These are phyloP conservation scores for Haemoproteus tartakovskyi DNA, from an alignment of 169 alveolate genomes.

Conservation along the genomic window DNA sequence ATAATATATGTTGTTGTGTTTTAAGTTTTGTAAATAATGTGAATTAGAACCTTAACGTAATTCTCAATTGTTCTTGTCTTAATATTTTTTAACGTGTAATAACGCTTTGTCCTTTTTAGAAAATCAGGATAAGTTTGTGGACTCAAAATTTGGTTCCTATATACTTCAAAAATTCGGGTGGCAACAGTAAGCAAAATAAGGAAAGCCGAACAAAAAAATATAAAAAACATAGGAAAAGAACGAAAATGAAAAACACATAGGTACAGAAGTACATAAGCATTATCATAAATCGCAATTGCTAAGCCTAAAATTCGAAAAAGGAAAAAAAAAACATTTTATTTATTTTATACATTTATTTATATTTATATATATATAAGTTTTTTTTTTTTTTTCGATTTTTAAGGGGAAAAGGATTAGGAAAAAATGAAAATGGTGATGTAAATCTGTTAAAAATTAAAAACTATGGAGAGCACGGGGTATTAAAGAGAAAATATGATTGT, in stretches of 20 bases:
- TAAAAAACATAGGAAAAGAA: too few relatives aligned
- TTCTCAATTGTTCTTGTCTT: neutral
- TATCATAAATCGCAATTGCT: neutral
- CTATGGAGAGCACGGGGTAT: slow-evolving; percentile 65
- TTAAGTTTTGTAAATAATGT: too few relatives aligned
- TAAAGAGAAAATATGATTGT: neutral
- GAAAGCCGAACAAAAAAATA: too few relatives aligned
- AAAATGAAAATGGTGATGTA: slow-evolving; percentile 54
- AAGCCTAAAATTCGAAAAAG: neutral
- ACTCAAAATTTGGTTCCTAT: slow-evolving; percentile 55
- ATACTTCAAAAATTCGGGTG: slow-evolving; percentile 59
- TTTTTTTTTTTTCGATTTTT: slow-evolving; percentile 1
- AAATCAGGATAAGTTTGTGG: slow-evolving; percentile 56
- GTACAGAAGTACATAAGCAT: neutral
- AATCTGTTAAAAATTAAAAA: slow-evolving; percentile 35
- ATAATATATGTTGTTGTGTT: too few relatives aligned
- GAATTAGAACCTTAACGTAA: neutral
- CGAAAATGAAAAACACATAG: neutral
- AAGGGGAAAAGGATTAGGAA: slow-evolving; percentile 61
- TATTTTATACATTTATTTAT: neutral
- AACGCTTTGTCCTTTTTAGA: slow-evolving; percentile 7
- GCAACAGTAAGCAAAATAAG: slow-evolving; percentile 44
- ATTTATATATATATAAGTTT: neutral
- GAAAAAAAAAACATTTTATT: neutral
- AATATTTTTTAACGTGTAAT: neutral